Conservation (phyloP, 352 stramenopile species). For the Globisporangium perplexum region DNA sequence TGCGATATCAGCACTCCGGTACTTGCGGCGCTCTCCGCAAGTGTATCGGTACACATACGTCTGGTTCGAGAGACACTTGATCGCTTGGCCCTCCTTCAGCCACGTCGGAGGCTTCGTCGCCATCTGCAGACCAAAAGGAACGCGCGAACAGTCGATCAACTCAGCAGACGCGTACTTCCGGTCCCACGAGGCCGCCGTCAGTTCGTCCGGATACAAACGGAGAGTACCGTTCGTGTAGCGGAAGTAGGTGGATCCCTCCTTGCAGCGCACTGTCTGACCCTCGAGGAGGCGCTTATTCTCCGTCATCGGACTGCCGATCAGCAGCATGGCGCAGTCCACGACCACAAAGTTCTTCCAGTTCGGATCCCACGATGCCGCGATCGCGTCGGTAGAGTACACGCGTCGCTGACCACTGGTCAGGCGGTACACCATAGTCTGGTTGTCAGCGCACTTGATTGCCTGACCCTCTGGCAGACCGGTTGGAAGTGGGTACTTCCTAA, state of each 20-base stretch:
- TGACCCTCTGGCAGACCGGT: background rate
- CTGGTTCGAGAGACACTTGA: background rate
- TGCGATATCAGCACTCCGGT: slow-evolving; percentile 8
- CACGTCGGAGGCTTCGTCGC: background rate
- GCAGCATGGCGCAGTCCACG: slow-evolving; percentile 6
- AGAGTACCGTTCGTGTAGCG: slow-evolving; percentile 12
- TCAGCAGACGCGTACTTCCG: background rate
- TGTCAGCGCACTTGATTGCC: slow-evolving; percentile 16
- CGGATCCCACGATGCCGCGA: slow-evolving; percentile 23
- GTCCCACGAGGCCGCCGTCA: slow-evolving; percentile 7
- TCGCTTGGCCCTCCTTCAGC: slow-evolving; percentile 2
- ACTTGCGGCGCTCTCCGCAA: slow-evolving; percentile 4
- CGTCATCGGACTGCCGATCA: background rate
- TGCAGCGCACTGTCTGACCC: slow-evolving; percentile 4
- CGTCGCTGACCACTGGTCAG: slow-evolving; percentile 10
- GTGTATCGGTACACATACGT: slow-evolving; percentile 9
- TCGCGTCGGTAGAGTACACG: slow-evolving; percentile 11
- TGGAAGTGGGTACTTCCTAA: slow-evolving; percentile 1
- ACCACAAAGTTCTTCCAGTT: slow-evolving; percentile 11
- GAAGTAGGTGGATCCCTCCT: background rate
- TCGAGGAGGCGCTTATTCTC: background rate
- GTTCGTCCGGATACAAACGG: slow-evolving; percentile 4
- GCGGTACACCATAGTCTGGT: slow-evolving; percentile 12
- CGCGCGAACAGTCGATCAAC: slow-evolving; percentile 11
- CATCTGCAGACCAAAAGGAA: slow-evolving; percentile 3